phyloP scores from a whole-genome alignment of 371 early-diverging fungal species.

The Zopfochytrium polystomum region DNA sequence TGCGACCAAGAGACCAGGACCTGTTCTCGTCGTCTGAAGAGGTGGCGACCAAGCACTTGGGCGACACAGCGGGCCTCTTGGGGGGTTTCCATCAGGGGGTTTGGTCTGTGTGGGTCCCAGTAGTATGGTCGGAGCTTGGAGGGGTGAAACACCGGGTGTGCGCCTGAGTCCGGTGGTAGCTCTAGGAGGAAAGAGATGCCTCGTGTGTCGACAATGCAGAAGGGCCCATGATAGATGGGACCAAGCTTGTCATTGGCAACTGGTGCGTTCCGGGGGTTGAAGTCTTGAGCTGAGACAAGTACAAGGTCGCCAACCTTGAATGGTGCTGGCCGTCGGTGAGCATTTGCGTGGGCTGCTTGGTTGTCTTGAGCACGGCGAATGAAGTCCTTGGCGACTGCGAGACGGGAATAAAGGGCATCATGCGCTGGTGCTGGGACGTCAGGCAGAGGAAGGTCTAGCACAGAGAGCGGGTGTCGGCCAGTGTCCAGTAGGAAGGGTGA shows the following conservation, averaged over 20 bases:
- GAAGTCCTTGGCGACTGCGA: slow-evolving; percentile 7
- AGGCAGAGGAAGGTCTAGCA: slow-evolving; percentile 7
- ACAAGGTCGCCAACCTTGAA: slow-evolving; percentile 21
- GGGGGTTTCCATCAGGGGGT: too few species aligned
- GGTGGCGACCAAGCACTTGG: too few species aligned
- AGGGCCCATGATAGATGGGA: slow-evolving; percentile 9
- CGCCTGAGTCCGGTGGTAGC: slow-evolving; percentile 7
- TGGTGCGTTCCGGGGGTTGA: slow-evolving; percentile 11
- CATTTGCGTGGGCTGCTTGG: slow-evolving; percentile 8
- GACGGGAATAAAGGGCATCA: background rate
- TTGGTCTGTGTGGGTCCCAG: too few species aligned
- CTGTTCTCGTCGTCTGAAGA: too few species aligned
- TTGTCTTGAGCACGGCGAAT: slow-evolving; percentile 11
- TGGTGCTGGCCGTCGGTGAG: slow-evolving; percentile 3
- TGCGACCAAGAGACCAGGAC: too few species aligned
- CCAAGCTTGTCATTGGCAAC: slow-evolving; percentile 10
- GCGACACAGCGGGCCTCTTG: too few species aligned
- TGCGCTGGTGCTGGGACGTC: background rate
- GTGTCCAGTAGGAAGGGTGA: slow-evolving; percentile 25
- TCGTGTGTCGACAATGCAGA: too few species aligned
- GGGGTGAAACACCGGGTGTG: slow-evolving; percentile 18
- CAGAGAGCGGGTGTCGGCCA: slow-evolving; percentile 15
- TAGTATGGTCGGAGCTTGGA: slow-evolving; percentile 1
- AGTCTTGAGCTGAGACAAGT: slow-evolving; percentile 9
- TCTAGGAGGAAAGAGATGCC: too few species aligned